phyloP scores from a whole-genome alignment of 2,329 filamentous ascomycete genomes.

The Sclerotinia nivalis region DNA sequence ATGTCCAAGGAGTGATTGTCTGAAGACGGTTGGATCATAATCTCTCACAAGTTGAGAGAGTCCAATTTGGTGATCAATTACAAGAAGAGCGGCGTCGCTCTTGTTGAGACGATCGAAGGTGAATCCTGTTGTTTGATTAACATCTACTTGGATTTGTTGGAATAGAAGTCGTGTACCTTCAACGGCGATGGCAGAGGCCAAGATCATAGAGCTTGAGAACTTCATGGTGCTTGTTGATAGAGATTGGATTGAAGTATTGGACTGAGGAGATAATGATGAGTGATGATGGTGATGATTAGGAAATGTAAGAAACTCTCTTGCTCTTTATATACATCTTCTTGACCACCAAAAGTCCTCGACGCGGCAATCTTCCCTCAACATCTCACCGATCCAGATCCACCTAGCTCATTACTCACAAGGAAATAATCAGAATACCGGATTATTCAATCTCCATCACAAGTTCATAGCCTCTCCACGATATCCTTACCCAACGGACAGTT shows the following conservation, averaged over 20 bases:
- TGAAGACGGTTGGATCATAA: constrained; percentile 64
- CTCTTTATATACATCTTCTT: constrained; percentile 14
- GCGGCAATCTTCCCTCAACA: not conserved
- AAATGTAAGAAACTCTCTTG: not conserved
- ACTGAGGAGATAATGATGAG: not conserved
- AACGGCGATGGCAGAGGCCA: constrained; percentile 28
- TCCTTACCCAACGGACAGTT: not conserved
- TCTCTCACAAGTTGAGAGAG: constrained; percentile 63
- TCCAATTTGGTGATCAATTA: constrained; percentile 62
- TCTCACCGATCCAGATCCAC: constrained; percentile 3
- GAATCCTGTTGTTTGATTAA: constrained; percentile 26
- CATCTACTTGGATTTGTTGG: not conserved
- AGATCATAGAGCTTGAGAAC: constrained; percentile 27
- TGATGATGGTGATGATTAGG: not conserved
- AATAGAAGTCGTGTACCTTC: constrained; percentile 26
- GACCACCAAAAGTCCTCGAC: not conserved
- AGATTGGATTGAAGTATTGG: not conserved
- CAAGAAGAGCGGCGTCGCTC: constrained; percentile 51
- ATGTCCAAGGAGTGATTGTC: constrained; percentile 67
- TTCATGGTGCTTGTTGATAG: constrained; percentile 33
- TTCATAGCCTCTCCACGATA: not conserved
- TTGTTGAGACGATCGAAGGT: constrained; percentile 43
- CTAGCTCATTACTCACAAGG: not conserved
- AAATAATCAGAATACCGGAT: not conserved
- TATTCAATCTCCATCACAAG: not conserved